Evolutionary conservation across 2,329 filamentous ascomycete species (phyloP).

Genomic region (Periconia digitata): DNA sequence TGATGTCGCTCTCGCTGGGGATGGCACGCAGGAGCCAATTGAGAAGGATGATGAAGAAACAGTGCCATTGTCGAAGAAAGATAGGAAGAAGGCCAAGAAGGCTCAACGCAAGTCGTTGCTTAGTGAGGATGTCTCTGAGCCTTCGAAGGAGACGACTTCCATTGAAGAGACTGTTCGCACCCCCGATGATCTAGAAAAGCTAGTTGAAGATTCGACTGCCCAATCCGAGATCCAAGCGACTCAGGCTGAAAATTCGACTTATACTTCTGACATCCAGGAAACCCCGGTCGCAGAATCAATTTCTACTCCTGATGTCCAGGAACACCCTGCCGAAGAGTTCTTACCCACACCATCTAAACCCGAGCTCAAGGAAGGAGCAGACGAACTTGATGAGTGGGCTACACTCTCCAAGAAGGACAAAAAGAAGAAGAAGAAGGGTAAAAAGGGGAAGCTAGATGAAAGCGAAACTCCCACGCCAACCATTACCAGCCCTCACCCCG

Average conservation of each 20-base stretch:
- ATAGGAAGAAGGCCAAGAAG: slow-evolving; percentile 25
- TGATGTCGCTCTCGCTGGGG: background rate
- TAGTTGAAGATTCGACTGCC: no score
- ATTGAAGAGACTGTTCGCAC: slow-evolving; percentile 12
- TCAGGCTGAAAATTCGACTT: no score
- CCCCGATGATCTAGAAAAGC: no score
- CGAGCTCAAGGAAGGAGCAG: background rate
- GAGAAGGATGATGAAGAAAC: slow-evolving; percentile 21
- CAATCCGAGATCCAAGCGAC: no score
- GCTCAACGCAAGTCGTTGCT: no score
- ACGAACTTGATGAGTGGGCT: slow-evolving; percentile 4
- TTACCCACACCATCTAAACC: background rate
- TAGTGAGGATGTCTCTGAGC: background rate
- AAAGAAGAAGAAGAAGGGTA: slow-evolving; percentile 23
- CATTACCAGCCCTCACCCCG: background rate
- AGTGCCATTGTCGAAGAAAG: slow-evolving; percentile 11
- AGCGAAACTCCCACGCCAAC: slow-evolving; percentile 2
- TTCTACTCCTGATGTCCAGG: background rate
- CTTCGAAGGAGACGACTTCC: background rate
- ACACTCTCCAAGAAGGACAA: slow-evolving; percentile 24
- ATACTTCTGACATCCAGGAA: no score
- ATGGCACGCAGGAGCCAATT: slow-evolving; percentile 12
- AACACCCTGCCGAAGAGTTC: background rate
- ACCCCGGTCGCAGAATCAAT: background rate
- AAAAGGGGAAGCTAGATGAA: slow-evolving; percentile 13